A percentile compares a stretch with the other conserved stretches of the same genome.
Evolutionary conservation across 306 rosid species (phyloP).

Genomic region (Cicer pinnatifidum): DNA sequence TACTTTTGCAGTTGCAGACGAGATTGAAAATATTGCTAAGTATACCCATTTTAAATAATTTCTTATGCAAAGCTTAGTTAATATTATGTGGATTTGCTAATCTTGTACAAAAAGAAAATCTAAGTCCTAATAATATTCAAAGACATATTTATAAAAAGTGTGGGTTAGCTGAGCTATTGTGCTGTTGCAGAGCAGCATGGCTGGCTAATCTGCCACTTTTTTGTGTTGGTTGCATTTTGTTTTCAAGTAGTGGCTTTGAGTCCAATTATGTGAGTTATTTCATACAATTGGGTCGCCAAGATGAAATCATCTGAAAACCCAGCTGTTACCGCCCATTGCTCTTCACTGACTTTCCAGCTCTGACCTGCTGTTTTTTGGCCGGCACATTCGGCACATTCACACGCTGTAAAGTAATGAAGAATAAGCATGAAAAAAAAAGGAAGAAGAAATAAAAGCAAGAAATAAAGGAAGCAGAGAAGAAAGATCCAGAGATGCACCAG

Average conservation of each 20-base stretch:
- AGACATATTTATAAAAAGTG: neutral
- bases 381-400: too few relatives aligned
- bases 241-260: neutral
- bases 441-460: too few relatives aligned
- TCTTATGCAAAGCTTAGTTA: slow-evolving; percentile 5
- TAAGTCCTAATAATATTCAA: neutral
- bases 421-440: too few relatives aligned
- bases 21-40: slow-evolving; percentile 1
- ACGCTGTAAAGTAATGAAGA: too few relatives aligned
- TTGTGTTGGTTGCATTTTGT: neutral
- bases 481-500: too few relatives aligned
- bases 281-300: neutral
- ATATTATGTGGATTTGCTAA: slow-evolving; percentile 28
- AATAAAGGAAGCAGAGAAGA: too few relatives aligned
- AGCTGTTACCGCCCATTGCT: too few relatives aligned
- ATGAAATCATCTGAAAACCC: neutral
- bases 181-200: neutral
- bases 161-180: neutral
- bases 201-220: neutral
- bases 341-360: too few relatives aligned
- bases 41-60: neutral
- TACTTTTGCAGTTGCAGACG: slow-evolving; percentile 11
- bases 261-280: neutral
- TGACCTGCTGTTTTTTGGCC: too few relatives aligned
- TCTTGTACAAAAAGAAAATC: neutral